Conservation (phyloP, 305 asterid genomes). For the Fraxinus angustifolia region DNA sequence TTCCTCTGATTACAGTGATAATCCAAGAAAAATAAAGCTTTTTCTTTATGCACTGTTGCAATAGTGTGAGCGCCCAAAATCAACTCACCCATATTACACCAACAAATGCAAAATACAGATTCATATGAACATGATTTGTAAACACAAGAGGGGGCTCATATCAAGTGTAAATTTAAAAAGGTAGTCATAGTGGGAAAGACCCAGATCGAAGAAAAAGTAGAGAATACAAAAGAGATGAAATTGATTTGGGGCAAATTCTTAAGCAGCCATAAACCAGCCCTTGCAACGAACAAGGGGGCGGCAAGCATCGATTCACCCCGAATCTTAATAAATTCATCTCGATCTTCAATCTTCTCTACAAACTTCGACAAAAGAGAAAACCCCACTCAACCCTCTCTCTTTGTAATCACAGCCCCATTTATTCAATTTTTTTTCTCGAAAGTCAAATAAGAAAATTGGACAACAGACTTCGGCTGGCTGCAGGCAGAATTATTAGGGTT, state of each 20-base stretch:
- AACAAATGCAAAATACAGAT: conserved; percentile 21
- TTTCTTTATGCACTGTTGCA: conserved; percentile 19
- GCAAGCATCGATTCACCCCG: background rate
- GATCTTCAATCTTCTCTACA: background rate
- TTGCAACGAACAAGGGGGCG: conserved; percentile 21
- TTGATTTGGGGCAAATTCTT: background rate
- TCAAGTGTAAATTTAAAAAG: conserved; percentile 31
- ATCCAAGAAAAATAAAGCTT: conserved; percentile 9
- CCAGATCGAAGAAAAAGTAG: background rate
- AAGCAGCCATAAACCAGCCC: conserved; percentile 21
- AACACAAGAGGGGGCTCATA: conserved; percentile 30
- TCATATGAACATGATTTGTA: background rate
- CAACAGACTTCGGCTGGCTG: background rate
- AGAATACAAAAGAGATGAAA: background rate
- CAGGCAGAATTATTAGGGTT: background rate
- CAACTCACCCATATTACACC: conserved; percentile 16
- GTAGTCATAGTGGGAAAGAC: conserved; percentile 23
- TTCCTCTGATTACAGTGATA: background rate
- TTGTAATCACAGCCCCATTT: conserved; percentile 32
- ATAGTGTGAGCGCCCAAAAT: background rate
- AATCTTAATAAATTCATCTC: conserved; percentile 4
- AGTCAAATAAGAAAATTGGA: background rate
- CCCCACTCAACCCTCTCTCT: conserved; percentile 40
- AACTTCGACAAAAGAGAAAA: background rate
- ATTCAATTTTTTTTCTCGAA: too few species aligned